Evolutionary conservation across 208 protist genomes (phyloP).

Genomic region (Wallacemonas sp.): DNA sequence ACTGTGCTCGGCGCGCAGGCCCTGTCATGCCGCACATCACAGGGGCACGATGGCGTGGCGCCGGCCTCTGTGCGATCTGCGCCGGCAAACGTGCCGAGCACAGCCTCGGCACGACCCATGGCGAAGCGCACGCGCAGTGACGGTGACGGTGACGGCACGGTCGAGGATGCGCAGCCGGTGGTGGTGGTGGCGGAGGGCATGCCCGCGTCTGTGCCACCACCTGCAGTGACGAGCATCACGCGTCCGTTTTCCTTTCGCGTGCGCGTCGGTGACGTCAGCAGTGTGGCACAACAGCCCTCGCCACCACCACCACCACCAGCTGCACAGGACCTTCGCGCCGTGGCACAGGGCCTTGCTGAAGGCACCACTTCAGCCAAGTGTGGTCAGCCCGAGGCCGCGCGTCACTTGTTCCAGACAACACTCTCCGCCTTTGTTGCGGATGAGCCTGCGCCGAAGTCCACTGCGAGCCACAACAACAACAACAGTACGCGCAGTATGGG

Average conservation of each 20-base stretch:
- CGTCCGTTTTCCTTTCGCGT: background rate
- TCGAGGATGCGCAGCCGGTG: background rate
- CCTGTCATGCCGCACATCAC: too few species aligned
- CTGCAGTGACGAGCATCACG: background rate
- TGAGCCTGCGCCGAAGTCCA: background rate
- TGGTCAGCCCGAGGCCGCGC: too few species aligned
- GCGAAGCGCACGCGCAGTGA: background rate
- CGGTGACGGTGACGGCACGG: background rate
- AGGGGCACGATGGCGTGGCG: background rate
- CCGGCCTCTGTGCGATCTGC: background rate
- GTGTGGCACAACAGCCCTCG: background rate
- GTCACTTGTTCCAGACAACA: too few species aligned
- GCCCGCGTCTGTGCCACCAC: background rate
- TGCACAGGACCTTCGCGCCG: background rate
- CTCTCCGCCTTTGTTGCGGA: background rate
- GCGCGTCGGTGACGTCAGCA: background rate
- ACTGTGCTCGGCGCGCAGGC: too few species aligned
- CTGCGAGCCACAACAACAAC: background rate
- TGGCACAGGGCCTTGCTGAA: too few species aligned
- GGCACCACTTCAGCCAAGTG: too few species aligned
- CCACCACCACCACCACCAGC: background rate
- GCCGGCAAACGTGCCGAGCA: too few species aligned
- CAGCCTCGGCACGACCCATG: background rate
- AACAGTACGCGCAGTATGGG: background rate
- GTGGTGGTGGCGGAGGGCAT: background rate